phyloP scores from a whole-genome alignment of 2,329 filamentous ascomycete genomes.

The Calonectria hawksworthii region DNA sequence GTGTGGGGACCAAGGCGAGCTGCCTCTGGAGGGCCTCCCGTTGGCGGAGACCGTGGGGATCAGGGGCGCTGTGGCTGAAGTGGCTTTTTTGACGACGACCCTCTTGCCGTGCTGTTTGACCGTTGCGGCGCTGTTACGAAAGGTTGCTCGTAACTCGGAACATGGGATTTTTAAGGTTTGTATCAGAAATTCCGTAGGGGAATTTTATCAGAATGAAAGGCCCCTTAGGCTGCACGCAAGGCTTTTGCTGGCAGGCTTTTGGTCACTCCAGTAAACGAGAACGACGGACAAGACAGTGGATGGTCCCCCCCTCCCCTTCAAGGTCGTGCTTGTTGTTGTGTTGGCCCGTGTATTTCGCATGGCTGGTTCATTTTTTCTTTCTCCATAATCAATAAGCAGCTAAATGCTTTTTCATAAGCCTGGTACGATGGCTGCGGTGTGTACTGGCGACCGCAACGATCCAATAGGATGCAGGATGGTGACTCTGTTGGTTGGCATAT shows the following conservation, averaged over 20 bases:
- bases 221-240: neutral
- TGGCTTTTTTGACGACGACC: slow-evolving; percentile 2
- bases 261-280: neutral
- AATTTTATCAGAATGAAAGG: neutral
- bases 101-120: neutral
- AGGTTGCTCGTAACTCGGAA: neutral
- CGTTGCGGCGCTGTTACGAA: neutral
- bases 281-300: neutral
- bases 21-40: slow-evolving; percentile 20
- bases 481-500: neutral
- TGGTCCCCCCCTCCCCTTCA: neutral
- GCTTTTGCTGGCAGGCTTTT: neutral
- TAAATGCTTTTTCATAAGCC: neutral
- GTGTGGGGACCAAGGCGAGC: neutral
- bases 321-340: neutral
- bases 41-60: slow-evolving; percentile 3
- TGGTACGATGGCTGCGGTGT: neutral
- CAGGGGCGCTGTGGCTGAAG: slow-evolving; percentile 14
- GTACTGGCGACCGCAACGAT: neutral
- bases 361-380: neutral
- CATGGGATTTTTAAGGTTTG: neutral
- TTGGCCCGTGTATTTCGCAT: neutral
- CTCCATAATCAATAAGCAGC: neutral
- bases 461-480: neutral
- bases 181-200: neutral